Conservation (phyloP, 306 rosid species). For the Prinsepia uniflora region DNA sequence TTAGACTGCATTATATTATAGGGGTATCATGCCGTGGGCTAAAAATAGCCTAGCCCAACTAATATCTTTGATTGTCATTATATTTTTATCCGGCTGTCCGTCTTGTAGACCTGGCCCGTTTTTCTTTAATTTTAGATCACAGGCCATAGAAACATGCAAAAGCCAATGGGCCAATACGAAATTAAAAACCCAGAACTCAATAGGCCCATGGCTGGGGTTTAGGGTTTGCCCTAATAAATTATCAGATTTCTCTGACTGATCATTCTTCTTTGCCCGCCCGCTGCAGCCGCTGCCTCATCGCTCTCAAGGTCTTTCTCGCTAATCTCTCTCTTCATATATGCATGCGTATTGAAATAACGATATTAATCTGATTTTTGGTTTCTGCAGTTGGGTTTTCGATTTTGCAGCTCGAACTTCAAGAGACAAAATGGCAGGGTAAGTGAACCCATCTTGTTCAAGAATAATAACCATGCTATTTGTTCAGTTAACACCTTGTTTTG, state of each 20-base stretch:
- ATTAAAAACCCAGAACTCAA: background rate
- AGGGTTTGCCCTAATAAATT: conserved; percentile 19
- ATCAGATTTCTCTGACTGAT: background rate
- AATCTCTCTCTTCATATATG: background rate
- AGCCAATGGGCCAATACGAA: background rate
- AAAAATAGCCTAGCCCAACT: too few relatives aligned
- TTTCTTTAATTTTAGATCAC: too few relatives aligned
- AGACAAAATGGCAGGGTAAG: conserved; percentile 15
- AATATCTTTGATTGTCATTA: too few relatives aligned
- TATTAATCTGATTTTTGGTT: background rate
- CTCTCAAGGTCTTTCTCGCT: conserved; percentile 2
- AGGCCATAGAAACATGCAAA: too few relatives aligned
- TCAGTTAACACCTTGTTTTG: background rate
- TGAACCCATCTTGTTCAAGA: background rate
- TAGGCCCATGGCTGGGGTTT: conserved; percentile 6
- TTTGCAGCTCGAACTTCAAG: conserved; percentile 4
- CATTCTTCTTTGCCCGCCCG: background rate
- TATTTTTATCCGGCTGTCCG: too few relatives aligned
- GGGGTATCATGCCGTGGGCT: too few relatives aligned
- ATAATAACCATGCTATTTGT: background rate
- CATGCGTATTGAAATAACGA: too few relatives aligned
- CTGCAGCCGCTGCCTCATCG: conserved; percentile 10
- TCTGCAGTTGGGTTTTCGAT: background rate
- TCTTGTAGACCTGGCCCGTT: too few relatives aligned
- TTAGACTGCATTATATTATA: too few relatives aligned